phyloP scores from a whole-genome alignment of 73 alveolate species.

The Tetrahymena thermophila region DNA sequence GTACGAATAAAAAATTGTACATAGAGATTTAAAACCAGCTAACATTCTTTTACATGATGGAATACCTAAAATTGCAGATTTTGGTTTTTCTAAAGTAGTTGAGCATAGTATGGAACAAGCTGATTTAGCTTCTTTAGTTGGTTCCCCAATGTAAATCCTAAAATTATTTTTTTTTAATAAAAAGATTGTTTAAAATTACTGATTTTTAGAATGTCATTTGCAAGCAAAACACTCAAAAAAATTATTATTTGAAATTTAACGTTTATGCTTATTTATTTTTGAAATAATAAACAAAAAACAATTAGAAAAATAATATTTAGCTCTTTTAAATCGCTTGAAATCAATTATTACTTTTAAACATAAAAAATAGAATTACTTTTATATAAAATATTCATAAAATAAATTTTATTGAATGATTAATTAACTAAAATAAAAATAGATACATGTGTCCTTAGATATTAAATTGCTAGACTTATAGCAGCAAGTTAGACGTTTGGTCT shows the following conservation, averaged over 20 bases:
- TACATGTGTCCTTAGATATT: background rate
- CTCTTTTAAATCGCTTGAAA: too few relatives aligned
- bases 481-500: constrained; percentile 24
- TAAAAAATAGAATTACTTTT: background rate
- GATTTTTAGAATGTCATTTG: too few relatives aligned
- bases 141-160: background rate
- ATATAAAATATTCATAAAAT: background rate
- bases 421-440: background rate
- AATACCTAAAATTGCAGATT: constrained; percentile 41
- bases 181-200: too few relatives aligned
- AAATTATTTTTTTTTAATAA: too few relatives aligned
- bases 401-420: background rate
- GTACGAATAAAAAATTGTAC: constrained; percentile 11
- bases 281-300: too few relatives aligned
- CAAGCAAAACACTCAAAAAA: too few relatives aligned
- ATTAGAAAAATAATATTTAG: too few relatives aligned
- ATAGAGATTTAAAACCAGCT: constrained; percentile 45
- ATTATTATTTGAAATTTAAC: too few relatives aligned
- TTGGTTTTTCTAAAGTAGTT: constrained; percentile 40
- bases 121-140: background rate
- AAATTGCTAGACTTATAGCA: background rate
- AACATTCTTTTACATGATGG: constrained; percentile 30
- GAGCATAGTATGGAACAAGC: constrained; percentile 29
- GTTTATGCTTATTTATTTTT: too few relatives aligned
- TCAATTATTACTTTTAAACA: too few relatives aligned